Evolutionary conservation across 2,329 filamentous ascomycete genomes (phyloP), one percentile per base, ranked within the genome.

Genomic region (Alternaria conjuncta): DNA sequence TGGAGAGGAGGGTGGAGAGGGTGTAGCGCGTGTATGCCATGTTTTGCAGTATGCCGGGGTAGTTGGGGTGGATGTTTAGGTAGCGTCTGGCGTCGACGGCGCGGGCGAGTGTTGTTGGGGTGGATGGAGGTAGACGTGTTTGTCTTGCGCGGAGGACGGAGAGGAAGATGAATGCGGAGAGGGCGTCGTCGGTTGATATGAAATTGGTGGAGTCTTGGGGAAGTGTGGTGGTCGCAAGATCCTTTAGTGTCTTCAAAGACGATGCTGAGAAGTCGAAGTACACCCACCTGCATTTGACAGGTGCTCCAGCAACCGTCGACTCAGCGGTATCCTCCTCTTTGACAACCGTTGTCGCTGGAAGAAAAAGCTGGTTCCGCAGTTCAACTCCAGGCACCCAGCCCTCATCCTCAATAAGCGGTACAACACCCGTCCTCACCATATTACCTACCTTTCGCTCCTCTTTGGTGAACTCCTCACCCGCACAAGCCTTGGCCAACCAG

Each of bases 111-210:
- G 72, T 80, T 21, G 79, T 76, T 5, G 18, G 5, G 1, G 5
- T 30, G 28, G 5, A 6, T 6, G 64, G 18, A 3, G 58, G 28
- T 0, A 85, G 62, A 2, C 82, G 81, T 0, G 75, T 63, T 0
- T 78, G 68, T 13, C 86, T 82, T 0, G 78, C 81, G 28, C 82
- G 82, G 0, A 76, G 74, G 10, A 85, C 68, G 0, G 78, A 79
- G 63, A 84, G 79, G 84, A 84, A 88, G 58, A 87, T 75, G 50
- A 87, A 83, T 0, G 85, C 84, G 3, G 75, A 84, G 13, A 88
- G 73, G 4, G 82, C 79, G 68, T 89, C 86, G 59, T 89, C 86
- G 0, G 85, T 88, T 2, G 86, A 86, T 21, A 87, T 71, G 64
- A 80, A 87, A 3, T 20, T 15, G 13, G 63, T 61, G 28, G 47